These are phyloP conservation scores for Paspalum vaginatum DNA, from an alignment of 176 grass and related monocot genomes.

Conservation along the genomic window DNA sequence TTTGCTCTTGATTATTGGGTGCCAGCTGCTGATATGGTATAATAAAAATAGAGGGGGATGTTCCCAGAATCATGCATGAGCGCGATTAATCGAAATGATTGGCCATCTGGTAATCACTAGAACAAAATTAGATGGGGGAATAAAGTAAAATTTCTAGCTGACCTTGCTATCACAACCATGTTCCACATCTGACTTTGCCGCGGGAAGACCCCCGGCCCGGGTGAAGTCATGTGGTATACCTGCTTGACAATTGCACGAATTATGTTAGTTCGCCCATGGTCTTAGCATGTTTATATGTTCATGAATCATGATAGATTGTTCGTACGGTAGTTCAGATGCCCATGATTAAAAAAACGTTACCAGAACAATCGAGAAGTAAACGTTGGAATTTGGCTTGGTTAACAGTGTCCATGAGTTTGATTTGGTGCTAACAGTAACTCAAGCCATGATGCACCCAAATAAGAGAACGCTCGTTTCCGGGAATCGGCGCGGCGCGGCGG, in stretches of 20 bases:
- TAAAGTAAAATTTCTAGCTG: constrained; percentile 33
- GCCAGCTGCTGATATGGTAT: not conserved
- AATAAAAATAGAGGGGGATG: not conserved
- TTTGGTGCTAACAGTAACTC: not conserved
- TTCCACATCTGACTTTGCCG: constrained; percentile 49
- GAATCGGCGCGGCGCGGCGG: too few relatives aligned
- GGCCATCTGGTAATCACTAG: not conserved
- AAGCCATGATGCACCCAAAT: not conserved
- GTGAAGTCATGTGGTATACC: constrained; percentile 10
- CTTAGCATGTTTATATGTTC: constrained; percentile 8
- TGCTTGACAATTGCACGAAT: not conserved
- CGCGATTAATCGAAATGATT: not conserved
- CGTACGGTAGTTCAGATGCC: not conserved
- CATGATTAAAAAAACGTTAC: not conserved
- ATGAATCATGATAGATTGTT: not conserved
- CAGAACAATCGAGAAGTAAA: not conserved
- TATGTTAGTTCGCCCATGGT: not conserved
- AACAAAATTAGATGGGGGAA: not conserved
- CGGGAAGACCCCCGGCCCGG: constrained; percentile 18
- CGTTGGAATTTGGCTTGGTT: not conserved
- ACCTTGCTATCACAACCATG: constrained; percentile 31
- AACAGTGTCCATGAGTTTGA: not conserved
- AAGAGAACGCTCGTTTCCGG: too few relatives aligned
- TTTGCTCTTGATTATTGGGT: constrained; percentile 15
- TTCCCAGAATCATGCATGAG: not conserved